Base-by-base conservation (phyloP, 1,284 basidiomycete genomes). In the Cryptococcus sp. region DNA sequence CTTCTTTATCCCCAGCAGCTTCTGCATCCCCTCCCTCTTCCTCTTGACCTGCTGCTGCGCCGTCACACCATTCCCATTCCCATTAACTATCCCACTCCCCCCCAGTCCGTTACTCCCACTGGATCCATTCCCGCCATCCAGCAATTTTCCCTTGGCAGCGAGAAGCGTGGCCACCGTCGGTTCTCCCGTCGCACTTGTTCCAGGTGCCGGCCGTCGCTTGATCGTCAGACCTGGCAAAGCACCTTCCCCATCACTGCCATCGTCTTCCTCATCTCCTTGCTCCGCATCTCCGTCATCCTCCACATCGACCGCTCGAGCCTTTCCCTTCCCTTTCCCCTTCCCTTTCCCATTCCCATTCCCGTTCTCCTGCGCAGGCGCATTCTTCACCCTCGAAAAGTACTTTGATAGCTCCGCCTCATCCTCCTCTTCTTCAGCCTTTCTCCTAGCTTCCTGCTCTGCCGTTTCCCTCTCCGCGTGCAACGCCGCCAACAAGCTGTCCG, bases 351-450 rank as follows among this genome's bases (percentile, higher is more conserved):
- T 62, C 19, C 47, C 62, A 22, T 65, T 71, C 4, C 60, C 66
- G 47, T 56, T 69, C 18, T 50, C 64, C 51, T 60, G 67, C 21
- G 65, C 58, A 42, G 61, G 57, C 7, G 58, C 54, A 21, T 52
- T 49, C 22, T 80, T 66, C 7, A 89, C 77, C 71, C 85, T 87
- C 37, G 85, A 79, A 68, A 98, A 98, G 42, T 90, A 86, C 65
- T 87, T 81, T 51, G 83, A 78, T 19, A 97, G 87, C 21, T 92
- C 74, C 62, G 79, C 82, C 73, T 98, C 93, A 65, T 97, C 94
- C 71, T 97, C 93, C 54, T 92, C 88, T 54, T 92, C 85, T 47
- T 87, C 79, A 37, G 76, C 72, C 63, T 77, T 79, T 32, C 66
- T 53, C 43, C 60, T 52, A 33, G 56, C 57, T 35, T 74, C 72